phyloP scores from a whole-genome alignment of 1,284 basidiomycete genomes.

The Singerocomus rubriflavus region DNA sequence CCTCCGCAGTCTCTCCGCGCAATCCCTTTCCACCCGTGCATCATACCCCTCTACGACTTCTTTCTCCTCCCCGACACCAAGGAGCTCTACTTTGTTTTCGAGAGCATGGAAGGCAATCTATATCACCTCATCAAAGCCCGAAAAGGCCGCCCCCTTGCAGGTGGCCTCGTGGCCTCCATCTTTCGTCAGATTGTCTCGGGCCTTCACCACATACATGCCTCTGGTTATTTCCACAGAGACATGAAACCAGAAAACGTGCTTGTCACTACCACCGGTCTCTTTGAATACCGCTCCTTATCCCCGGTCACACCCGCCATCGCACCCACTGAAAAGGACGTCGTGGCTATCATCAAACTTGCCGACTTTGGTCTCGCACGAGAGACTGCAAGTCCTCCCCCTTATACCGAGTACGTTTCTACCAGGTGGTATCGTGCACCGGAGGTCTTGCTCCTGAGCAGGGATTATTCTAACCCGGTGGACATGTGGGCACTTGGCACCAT shows the following conservation, averaged over 20 bases:
- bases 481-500: conserved; percentile 99
- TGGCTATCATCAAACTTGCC: conserved; percentile 96
- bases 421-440: conserved; percentile 99
- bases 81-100: conserved; percentile 99
- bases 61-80: conserved; percentile 92
- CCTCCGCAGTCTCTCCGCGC: conserved; percentile 78
- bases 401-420: conserved; percentile 98
- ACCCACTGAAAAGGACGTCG: conserved; percentile 86
- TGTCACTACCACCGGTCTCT: conserved; percentile 97
- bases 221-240: conserved; percentile 98
- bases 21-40: conserved; percentile 94
- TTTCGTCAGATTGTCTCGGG: conserved; percentile 92
- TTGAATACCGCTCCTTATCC: conserved; percentile 86
- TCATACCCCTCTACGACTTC: conserved; percentile 98
- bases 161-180: conserved; percentile 93
- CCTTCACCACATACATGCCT: conserved; percentile 87
- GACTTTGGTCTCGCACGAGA: conserved; percentile 98
- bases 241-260: conserved; percentile 99
- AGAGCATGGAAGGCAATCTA: conserved; percentile 99
- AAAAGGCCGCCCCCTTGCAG: conserved; percentile 90
- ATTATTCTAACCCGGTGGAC: conserved; percentile 96
- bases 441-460: conserved; percentile 85
- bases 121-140: conserved; percentile 99
- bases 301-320: conserved; percentile 55
- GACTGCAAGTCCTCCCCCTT: conserved; percentile 86